Conservation (phyloP, 2,329 filamentous ascomycete species). For the Nemania sp. region DNA sequence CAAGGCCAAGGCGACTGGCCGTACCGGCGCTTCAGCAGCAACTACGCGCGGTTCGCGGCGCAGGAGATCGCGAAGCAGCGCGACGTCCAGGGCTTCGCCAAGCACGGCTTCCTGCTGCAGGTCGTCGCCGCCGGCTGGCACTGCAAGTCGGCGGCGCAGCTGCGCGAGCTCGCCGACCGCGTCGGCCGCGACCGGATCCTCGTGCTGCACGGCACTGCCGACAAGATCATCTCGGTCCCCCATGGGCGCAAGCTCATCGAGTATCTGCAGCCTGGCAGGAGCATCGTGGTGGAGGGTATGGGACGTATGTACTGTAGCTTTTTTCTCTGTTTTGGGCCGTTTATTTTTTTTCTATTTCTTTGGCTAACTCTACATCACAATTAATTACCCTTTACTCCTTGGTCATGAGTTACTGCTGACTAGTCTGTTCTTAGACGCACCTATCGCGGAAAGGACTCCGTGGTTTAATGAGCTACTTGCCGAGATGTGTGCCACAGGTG, state of each 20-base stretch:
- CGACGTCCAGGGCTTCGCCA: conserved; percentile 69
- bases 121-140: conserved; percentile 84
- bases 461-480: conserved; percentile 77
- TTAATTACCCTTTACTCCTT: too few species aligned
- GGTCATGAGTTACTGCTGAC: conserved; percentile 18
- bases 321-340: neutral
- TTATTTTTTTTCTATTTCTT: neutral
- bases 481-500: conserved; percentile 65
- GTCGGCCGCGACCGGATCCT: conserved; percentile 81
- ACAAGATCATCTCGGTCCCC: conserved; percentile 80
- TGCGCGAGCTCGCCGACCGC: conserved; percentile 72
- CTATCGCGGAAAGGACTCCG: conserved; percentile 75
- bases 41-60: conserved; percentile 85
- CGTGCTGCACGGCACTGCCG: conserved; percentile 79
- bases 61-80: conserved; percentile 80
- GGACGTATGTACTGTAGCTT: conserved; percentile 60
- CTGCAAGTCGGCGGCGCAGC: conserved; percentile 75
- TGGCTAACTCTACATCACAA: too few species aligned
- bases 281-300: conserved; percentile 74
- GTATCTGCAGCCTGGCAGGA: conserved; percentile 67
- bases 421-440: conserved; percentile 63
- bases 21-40: conserved; percentile 71
- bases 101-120: conserved; percentile 79
- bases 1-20: too few species aligned
- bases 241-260: conserved; percentile 78